Base-by-base conservation (phyloP, 768 basidiomycete species). In the Tulasnella sp. region DNA sequence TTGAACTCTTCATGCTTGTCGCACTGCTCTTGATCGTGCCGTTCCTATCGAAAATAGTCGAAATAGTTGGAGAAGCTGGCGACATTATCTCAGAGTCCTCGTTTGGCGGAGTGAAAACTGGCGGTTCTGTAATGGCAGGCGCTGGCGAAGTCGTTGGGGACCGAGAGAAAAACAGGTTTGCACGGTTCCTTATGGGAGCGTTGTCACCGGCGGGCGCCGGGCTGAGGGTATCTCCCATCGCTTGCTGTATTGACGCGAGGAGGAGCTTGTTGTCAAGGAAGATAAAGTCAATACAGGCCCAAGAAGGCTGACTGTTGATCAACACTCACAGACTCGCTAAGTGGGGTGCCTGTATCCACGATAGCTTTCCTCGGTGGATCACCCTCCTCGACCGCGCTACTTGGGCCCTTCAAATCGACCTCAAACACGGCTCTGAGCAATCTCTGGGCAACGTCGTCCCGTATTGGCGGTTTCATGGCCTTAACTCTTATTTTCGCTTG, bases 361-460 rank as follows among this genome's bases (percentile, higher is more conserved):
- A 38, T 38, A 38, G 5, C 15, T 15, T 38, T 38, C 15, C 34
- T 38, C 34, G 34, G 15, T 15, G 34, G 34, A 38, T 38, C 34
- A 38, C 34, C 7, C 34, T 38, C 34, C 34, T 38, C 34, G 15
- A 48, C n/a, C 11, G 46, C 27, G n/a, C 19, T 21, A 48, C 7
- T 7, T 48, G 46, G 46, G n/a, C 27, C 46, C 5, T 48, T 29
- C 27, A 29, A 60, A 29, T 72, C 74, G 17, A 83, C 74, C 0
- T 80, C 81, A 29, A 82, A 75, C 21, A 70, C 69, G 7, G 49
- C 57, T 2, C 29, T 43, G 11, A 59, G 42, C 19, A 59, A 17
- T 0, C 42, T 21, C n/a, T 50, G 11, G 8, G 42, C 46, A 24
- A 59, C 10, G 31, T 59, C 57, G 9, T 59, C 48, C 10, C 45